Evolutionary conservation across 148 eudicot genomes (phyloP).

Genomic region (Nepenthes gracilis): DNA sequence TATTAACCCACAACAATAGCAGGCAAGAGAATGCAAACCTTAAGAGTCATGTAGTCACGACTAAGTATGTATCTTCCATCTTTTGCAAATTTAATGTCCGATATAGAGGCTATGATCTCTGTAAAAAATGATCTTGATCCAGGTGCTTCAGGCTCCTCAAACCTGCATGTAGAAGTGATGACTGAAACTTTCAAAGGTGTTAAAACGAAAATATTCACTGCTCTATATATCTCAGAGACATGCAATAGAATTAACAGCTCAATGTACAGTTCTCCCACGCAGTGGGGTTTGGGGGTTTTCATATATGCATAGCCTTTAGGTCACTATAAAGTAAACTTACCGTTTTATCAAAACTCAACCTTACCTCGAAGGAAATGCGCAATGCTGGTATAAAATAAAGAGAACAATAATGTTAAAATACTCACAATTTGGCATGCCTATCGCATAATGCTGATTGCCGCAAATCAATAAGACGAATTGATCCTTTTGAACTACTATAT

Average conservation of each 20-base stretch:
- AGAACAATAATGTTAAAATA: conserved; percentile 7
- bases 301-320: no score
- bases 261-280: no score
- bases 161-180: conserved; percentile 29
- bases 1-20: background rate
- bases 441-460: conserved; percentile 81
- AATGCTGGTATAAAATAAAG: background rate
- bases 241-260: background rate
- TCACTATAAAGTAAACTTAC: no score
- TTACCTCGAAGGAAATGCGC: background rate
- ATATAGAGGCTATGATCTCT: conserved; percentile 70
- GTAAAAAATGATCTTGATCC: conserved; percentile 74
- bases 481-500: conserved; percentile 77
- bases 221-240: background rate
- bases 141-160: conserved; percentile 67
- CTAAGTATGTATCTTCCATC: conserved; percentile 71
- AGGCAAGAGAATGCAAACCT: conserved; percentile 25
- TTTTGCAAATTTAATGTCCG: conserved; percentile 67
- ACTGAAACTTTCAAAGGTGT: background rate
- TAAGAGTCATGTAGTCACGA: conserved; percentile 77
- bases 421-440: conserved; percentile 70
- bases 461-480: conserved; percentile 68
- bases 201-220: no score
- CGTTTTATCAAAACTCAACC: background rate
- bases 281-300: no score